These are phyloP conservation scores for Phytopythium litorale DNA, from an alignment of 352 stramenopile species.

Conservation along the genomic window DNA sequence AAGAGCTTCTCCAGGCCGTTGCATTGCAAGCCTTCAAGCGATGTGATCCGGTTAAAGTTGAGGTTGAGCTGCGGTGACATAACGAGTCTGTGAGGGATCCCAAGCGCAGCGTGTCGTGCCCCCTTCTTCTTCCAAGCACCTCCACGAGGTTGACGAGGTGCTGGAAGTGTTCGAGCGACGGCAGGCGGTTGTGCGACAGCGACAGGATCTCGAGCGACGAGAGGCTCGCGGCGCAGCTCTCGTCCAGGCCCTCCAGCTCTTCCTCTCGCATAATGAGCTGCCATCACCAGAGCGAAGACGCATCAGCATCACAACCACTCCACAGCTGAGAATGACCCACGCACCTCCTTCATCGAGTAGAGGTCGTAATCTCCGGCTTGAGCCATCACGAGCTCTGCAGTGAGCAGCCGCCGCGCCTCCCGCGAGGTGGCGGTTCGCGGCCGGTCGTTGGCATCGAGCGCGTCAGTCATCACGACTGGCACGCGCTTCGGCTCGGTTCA, in stretches of 20 bases:
- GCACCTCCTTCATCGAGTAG: constrained; percentile 57
- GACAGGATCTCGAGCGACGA: constrained; percentile 73
- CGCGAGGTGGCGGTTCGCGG: not conserved
- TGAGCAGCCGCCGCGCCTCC: constrained; percentile 15
- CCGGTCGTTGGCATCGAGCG: not conserved
- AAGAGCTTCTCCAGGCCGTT: constrained; percentile 60
- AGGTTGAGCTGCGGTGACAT: constrained; percentile 44
- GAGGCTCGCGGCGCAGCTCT: constrained; percentile 51
- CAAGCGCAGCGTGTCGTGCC: too few species aligned
- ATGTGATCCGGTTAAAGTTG: constrained; percentile 63
- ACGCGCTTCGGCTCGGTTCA: not conserved
- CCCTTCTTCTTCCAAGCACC: constrained; percentile 14
- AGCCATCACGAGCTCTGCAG: constrained; percentile 52
- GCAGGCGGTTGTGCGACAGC: constrained; percentile 72
- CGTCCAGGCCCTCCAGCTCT: constrained; percentile 38
- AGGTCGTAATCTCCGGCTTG: constrained; percentile 60
- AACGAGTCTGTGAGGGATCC: not conserved
- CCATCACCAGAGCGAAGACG: not conserved
- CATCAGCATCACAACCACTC: not conserved
- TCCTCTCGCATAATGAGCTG: constrained; percentile 78
- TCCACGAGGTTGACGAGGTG: constrained; percentile 72
- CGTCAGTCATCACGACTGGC: constrained; percentile 3
- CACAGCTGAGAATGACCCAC: not conserved
- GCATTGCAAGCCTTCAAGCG: constrained; percentile 51
- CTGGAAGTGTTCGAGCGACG: constrained; percentile 58